Evolutionary conservation across 495 filamentous ascomycete species (phyloP), one percentile per base, ranked within the genome.

Genomic region (Pyronema omphalodes): DNA sequence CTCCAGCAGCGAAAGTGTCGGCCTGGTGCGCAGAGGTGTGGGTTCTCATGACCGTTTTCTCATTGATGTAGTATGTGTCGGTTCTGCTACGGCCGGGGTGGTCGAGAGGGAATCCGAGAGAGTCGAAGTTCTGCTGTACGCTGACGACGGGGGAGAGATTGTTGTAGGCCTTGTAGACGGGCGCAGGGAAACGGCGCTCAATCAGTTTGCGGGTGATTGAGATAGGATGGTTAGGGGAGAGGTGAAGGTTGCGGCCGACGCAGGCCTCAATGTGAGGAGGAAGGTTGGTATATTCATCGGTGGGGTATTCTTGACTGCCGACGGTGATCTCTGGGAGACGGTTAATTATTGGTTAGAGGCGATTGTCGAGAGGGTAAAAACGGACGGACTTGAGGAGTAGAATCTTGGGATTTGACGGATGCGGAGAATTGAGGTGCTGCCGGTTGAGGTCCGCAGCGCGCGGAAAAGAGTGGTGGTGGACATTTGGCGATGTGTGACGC

Each of bases 51-150:
- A 95, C 77, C 1, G 84, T 93, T 41, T 78, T 69, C 57, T 76
- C 68, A 67, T 95, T 95, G 66, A 96, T 70, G 70, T 98, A 98
- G 75, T 96, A 98, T 1, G 91, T 96, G 69, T 96, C 91, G 7
- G 82, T 85, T 56, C 77, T 77, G 60, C 76, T 83, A 58, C 91
- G 82, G 57, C 91, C 91, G 9, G 87, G 86, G 65, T 98, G 91
- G 67, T 95, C 84, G 44, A 73, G 60, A 0, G 91, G 83, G 67
- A 98, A 98, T 47, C 87, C 88, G 14, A 98, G 74, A 41, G 88
- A 89, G 69, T 96, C 93, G 64, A 98, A 98, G 67, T 98, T 98
- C 65, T 94, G 80, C 18, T 74, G 64, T 3, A 84, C 84, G 18
- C 81, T 76, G n/a, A 98, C 91, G 53, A 94, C 78, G 8, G 91